Percentiles rank a stretch among this genome's conserved stretches.
Evolutionary conservation across 495 filamentous ascomycete species (phyloP).

Genomic region (Penicillium cataractarum): DNA sequence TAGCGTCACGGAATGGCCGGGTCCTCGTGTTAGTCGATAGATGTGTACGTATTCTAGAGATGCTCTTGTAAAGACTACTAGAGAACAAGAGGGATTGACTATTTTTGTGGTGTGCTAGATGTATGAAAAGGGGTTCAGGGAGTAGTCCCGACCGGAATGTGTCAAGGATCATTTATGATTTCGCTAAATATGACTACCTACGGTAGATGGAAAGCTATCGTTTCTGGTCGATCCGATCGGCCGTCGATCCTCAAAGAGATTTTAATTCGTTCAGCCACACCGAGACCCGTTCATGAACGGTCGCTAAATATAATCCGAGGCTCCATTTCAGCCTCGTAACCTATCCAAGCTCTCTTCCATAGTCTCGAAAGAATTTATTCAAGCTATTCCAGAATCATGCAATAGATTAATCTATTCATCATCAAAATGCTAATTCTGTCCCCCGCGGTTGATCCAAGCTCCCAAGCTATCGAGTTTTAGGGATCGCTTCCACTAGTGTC

Average conservation of each 20-base stretch:
- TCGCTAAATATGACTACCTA: no score
- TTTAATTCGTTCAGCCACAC: neutral
- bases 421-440: neutral
- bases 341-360: no score
- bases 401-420: neutral
- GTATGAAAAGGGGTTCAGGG: neutral
- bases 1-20: conserved; percentile 1
- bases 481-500: conserved; percentile 15
- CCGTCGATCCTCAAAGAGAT: neutral
- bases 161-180: conserved; percentile 5
- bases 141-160: neutral
- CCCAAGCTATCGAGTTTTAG: conserved; percentile 10
- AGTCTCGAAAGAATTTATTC: neutral
- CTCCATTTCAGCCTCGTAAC: no score
- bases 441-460: conserved; percentile 14
- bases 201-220: neutral
- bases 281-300: neutral
- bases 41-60: no score
- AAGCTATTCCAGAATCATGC: conserved; percentile 5
- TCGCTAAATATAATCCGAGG: neutral
- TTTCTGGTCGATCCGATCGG: conserved; percentile 5
- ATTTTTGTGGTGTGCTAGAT: neutral
- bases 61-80: no score
- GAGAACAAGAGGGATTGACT: neutral
- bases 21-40: neutral